phyloP scores from a whole-genome alignment of 768 basidiomycete species.

The Guyanaporus albipodus region DNA sequence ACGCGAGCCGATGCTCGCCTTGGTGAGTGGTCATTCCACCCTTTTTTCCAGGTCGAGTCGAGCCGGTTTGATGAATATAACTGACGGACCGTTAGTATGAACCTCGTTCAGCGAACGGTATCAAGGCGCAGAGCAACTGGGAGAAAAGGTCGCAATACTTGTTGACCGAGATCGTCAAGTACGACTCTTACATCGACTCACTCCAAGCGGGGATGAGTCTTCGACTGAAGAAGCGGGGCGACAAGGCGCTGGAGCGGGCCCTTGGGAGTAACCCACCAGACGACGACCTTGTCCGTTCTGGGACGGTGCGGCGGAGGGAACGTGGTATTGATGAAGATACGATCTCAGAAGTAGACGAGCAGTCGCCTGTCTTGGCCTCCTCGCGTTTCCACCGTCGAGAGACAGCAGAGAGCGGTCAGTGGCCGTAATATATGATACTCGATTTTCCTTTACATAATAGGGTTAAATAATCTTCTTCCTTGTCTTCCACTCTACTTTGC shows the following conservation, averaged over 20 bases:
- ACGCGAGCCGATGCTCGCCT: slow-evolving; percentile 72
- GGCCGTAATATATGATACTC: slow-evolving; percentile 19
- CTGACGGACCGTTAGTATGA: slow-evolving; percentile 48
- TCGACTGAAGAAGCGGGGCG: slow-evolving; percentile 84
- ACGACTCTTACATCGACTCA: slow-evolving; percentile 91
- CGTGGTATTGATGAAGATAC: slow-evolving; percentile 42
- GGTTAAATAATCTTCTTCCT: slow-evolving; percentile 1
- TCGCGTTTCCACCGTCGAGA: slow-evolving; percentile 41
- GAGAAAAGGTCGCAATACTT: slow-evolving; percentile 88
- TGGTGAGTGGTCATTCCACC: slow-evolving; percentile 47
- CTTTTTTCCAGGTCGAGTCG: neutral
- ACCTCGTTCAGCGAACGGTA: slow-evolving; percentile 64
- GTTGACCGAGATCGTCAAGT: slow-evolving; percentile 91
- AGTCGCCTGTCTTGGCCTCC: slow-evolving; percentile 20
- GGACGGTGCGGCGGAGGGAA: slow-evolving; percentile 38
- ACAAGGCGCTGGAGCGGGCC: slow-evolving; percentile 71
- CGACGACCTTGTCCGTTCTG: slow-evolving; percentile 27
- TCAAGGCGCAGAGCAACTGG: slow-evolving; percentile 87
- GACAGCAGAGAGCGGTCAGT: slow-evolving; percentile 36
- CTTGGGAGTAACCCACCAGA: slow-evolving; percentile 35
- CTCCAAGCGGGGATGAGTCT: slow-evolving; percentile 79
- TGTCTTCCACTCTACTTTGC: neutral
- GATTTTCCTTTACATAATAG: slow-evolving; percentile 17
- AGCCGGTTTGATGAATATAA: neutral
- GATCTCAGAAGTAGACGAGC: slow-evolving; percentile 46